phyloP scores from a whole-genome alignment of 1,284 basidiomycete genomes.

The Fomitopsis schrenkii region DNA sequence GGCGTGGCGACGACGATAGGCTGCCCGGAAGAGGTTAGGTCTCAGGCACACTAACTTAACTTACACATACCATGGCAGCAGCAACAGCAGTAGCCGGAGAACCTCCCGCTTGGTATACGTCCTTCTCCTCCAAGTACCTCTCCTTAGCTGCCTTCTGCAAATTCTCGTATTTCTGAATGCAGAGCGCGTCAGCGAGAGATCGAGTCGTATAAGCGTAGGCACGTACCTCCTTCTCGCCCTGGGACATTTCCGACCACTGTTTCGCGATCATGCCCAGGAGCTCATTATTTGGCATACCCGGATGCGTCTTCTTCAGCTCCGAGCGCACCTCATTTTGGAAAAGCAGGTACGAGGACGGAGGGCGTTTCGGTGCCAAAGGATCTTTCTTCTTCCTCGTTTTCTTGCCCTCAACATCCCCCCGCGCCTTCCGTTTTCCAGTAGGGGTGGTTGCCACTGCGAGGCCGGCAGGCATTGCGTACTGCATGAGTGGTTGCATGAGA shows the following conservation, averaged over 20 bases:
- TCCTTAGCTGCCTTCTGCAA: conserved; percentile 33
- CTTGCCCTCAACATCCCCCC: conserved; percentile 41
- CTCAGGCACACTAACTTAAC: background rate
- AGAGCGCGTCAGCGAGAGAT: background rate
- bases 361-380: conserved; percentile 92
- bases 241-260: conserved; percentile 69
- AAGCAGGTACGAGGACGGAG: conserved; percentile 91
- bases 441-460: conserved; percentile 24
- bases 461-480: conserved; percentile 17
- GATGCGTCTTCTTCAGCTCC: conserved; percentile 62
- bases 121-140: conserved; percentile 30
- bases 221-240: conserved; percentile 71
- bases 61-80: background rate
- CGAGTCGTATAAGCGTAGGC: background rate
- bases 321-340: conserved; percentile 93
- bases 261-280: conserved; percentile 70
- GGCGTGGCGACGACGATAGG: conserved; percentile 3
- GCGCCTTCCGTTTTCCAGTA: conserved; percentile 50
- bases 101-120: conserved; percentile 24
- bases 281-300: conserved; percentile 67
- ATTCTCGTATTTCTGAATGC: conserved; percentile 31
- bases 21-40: background rate
- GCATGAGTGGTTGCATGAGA: conserved; percentile 18
- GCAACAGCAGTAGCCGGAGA: conserved; percentile 10
- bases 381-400: conserved; percentile 65